Base-by-base conservation (phyloP, 352 stramenopile species). In the Pythium biforme region DNA sequence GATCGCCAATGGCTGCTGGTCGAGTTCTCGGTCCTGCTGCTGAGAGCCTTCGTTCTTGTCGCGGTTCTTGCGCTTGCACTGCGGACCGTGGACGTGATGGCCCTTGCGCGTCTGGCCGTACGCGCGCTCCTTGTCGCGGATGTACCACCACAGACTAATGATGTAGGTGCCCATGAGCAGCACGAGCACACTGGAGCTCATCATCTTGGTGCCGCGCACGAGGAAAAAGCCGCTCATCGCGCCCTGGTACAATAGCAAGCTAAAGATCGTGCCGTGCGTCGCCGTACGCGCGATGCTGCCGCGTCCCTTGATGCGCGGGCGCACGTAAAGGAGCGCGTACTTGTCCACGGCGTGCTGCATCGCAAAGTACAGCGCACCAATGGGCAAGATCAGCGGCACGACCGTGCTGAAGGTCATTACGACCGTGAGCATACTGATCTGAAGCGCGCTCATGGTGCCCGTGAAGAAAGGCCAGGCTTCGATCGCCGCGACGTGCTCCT, bases 311-410 rank as follows among this genome's bases (percentile, higher is more conserved):
- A 95, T 95, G 56, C 82, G 81, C 46, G 83, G 86, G 5, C 86
- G 86, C 48, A 95, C 86, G 62, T 79, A 79, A 23, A 95, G 40
- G 22, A 95, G 72, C 59, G 76, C 81, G 70, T 95, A 93, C 76
- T 95, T 95, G 73, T 95, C 86, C 15, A 93, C 78, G 17, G 76
- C 72, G 56, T 93, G 79, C 63, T 95, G 86, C 81, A 95, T 93
- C 47, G 65, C 75, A 40, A 95, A 92, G 73, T 95, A 95, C 23
- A 95, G 76, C 46, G 75, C 79, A 10, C 86, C 86, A 40, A 93
- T 76, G 5, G 86, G 86, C 53, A 95, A 55, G 52, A 95, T 93
- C 33, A 95, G 68, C 20, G 86, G 86, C 61, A 95, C 86, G 19
- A 95, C 86, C 8, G 86, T 95, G 55, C 77, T 89, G 65, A 95